These are phyloP conservation scores for Corymbia maculata DNA, from an alignment of 345 rosid genomes.

Conservation along the genomic window DNA sequence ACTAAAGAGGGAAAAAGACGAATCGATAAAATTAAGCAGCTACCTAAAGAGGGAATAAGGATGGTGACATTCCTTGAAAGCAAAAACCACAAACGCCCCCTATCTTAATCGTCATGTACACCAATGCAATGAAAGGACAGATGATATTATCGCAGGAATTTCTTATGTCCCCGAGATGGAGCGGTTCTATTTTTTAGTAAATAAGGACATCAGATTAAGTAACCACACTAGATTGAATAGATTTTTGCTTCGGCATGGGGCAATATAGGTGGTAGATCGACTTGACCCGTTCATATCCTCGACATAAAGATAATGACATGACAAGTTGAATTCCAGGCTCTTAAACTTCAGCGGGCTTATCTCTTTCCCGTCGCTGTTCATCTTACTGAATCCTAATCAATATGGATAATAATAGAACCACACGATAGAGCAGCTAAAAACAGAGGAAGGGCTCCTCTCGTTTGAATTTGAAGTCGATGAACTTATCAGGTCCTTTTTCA, in stretches of 20 bases:
- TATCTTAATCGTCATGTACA: background rate
- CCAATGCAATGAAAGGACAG: background rate
- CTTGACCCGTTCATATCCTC: background rate
- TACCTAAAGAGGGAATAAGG: background rate
- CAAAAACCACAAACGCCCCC: background rate
- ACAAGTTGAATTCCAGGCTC: background rate
- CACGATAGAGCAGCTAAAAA: background rate
- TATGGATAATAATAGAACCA: background rate
- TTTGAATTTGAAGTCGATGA: background rate
- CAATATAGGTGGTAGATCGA: background rate
- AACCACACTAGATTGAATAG: background rate
- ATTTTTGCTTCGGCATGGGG: too few species aligned
- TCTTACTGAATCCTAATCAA: background rate
- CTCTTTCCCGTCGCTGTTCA: background rate
- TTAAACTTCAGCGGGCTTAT: background rate
- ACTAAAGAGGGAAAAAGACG: background rate
- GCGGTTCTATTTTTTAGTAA: background rate
- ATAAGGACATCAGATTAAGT: background rate
- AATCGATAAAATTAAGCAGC: background rate
- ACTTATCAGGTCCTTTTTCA: background rate
- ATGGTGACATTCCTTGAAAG: background rate
- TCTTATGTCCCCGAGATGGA: background rate
- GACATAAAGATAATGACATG: background rate
- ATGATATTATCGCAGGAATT: background rate
- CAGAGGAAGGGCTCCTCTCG: background rate